A percentile compares a stretch with the other conserved stretches of the same genome.
Conservation (phyloP, 306 rosid species). For the Dryas alaskensis region DNA sequence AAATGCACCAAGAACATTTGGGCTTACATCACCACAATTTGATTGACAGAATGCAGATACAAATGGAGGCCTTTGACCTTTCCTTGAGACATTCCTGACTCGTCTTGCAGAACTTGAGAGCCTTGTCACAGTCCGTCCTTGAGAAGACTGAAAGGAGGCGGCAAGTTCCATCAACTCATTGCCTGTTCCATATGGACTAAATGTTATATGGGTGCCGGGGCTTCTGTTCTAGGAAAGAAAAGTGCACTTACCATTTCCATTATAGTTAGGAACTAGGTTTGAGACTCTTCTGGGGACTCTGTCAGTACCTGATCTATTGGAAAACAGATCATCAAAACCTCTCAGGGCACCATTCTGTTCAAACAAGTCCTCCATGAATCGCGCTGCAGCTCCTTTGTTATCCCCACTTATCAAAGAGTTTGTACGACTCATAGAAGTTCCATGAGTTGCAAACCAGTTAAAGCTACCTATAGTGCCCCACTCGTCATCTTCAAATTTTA, state of each 20-base stretch:
- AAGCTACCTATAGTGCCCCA: conserved; percentile 67
- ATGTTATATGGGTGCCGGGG: not conserved
- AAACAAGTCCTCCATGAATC: conserved; percentile 82
- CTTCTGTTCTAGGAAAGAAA: not conserved
- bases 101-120: conserved; percentile 5
- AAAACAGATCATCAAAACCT: conserved; percentile 13
- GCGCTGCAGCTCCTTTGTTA: conserved; percentile 70
- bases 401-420: conserved; percentile 67
- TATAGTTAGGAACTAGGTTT: conserved; percentile 39
- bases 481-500: conserved; percentile 57
- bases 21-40: conserved; percentile 31
- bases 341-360: conserved; percentile 24
- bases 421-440: conserved; percentile 75
- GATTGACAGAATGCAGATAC: conserved; percentile 33
- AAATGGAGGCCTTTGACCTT: conserved; percentile 12
- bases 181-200: not conserved
- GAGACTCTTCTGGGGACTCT: conserved; percentile 42
- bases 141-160: conserved; percentile 24
- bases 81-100: conserved; percentile 14
- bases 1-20: conserved; percentile 29
- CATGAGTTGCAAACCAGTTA: conserved; percentile 78
- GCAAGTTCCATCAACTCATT: conserved; percentile 17
- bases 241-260: conserved; percentile 37
- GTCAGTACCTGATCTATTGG: conserved; percentile 27
- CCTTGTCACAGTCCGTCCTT: conserved; percentile 19